phyloP scores from a whole-genome alignment of 331 rosid genomes.

The Quercus lobata region DNA sequence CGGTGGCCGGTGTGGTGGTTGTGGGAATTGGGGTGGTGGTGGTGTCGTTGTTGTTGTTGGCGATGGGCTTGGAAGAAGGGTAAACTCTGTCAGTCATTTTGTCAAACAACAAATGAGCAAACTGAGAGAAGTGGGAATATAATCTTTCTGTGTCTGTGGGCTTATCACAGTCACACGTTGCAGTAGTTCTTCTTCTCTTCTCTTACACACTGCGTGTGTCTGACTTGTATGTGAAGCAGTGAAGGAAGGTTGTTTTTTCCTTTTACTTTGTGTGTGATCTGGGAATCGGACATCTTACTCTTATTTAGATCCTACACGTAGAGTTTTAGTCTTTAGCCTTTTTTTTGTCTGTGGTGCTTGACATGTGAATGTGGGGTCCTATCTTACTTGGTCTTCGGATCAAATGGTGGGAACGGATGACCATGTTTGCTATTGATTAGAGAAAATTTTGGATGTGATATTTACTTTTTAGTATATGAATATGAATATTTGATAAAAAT shows the following conservation, averaged over 20 bases:
- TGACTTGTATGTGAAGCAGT: too few species aligned
- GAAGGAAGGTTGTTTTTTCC: too few species aligned
- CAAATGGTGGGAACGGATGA: not conserved
- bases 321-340: not conserved
- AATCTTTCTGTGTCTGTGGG: too few species aligned
- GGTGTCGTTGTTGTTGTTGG: not conserved
- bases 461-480: too few species aligned
- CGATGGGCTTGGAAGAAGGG: slow-evolving; percentile 61
- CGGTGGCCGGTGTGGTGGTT: slow-evolving; percentile 15
- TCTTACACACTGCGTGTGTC: too few species aligned
- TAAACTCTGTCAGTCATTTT: slow-evolving; percentile 63
- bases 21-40: slow-evolving; percentile 2
- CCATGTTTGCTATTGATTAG: too few species aligned
- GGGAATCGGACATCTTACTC: too few species aligned
- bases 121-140: not conserved
- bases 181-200: too few species aligned
- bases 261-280: too few species aligned
- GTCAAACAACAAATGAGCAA: not conserved
- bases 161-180: too few species aligned
- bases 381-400: not conserved
- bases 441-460: too few species aligned
- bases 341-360: not conserved
- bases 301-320: slow-evolving; percentile 4
- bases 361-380: slow-evolving; percentile 42
- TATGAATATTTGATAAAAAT: too few species aligned